Base-by-base conservation (phyloP, 2,329 filamentous ascomycete genomes). In the Diaporthe citri region DNA sequence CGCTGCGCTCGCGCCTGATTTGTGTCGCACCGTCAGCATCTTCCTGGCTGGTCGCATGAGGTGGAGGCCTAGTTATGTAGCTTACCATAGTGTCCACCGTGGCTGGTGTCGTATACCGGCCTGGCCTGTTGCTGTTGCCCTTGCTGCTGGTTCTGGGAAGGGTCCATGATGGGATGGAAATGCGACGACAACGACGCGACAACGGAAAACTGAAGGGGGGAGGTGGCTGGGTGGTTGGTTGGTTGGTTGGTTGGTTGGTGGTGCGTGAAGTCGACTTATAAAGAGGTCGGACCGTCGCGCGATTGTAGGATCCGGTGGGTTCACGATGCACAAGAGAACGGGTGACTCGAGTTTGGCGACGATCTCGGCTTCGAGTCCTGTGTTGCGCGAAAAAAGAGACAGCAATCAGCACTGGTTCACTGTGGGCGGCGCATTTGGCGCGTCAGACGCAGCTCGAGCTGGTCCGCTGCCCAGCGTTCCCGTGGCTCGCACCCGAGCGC, bases 21-120 rank as follows among this genome's bases (percentile, higher is more conserved):
- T 15, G 71, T 70, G 25, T 57, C 31, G 62, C 71, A 34, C 57
- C 60, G 78, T 80, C 60, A 81, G 77, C 64, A 48, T 73, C 62
- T 25, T 41, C 34, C 48, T 73, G 76, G 75, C 36, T 56, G 73
- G 75, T 73, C 75, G 76, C 75, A 78, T 76, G 71, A 75, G 48
- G 64, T 48, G 64, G 72, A 74, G 48, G 59, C 46, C 73, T 41
- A 51, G 43, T 39, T 28, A 55, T 57, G 72, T 55, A 75, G 83
- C 89, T 85, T 86, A 95, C 93, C 93, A 86, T 95, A 95, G 84
- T 95, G 94, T 71, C 94, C 94, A 76, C 93, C 93, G 81, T 93
- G 91, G 79, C 87, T 89, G 69, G 91, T 91, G 84, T 95, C 93
- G 83, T 95, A 95, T n/a, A 90, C 88, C 22, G 91, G 91, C 80